Evolutionary conservation across 352 stramenopile genomes (phyloP).

Genomic region (Phytophthora rubi): DNA sequence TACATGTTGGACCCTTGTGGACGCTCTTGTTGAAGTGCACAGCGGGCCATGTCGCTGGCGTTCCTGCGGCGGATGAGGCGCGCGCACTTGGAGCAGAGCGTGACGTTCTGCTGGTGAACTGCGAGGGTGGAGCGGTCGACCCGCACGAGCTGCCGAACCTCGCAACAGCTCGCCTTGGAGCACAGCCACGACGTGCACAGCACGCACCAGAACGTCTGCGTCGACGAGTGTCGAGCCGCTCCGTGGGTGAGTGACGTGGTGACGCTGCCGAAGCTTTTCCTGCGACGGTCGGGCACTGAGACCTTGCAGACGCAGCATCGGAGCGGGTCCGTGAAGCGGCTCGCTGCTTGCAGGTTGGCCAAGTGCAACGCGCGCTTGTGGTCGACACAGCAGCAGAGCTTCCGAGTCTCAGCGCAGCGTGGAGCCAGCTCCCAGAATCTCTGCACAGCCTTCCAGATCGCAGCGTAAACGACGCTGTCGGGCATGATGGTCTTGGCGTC

Average conservation of each 20-base stretch:
- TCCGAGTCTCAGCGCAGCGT: not conserved
- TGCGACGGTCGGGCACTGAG: not conserved
- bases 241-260: not conserved
- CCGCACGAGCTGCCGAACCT: not conserved
- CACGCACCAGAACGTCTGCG: constrained; percentile 1
- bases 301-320: not conserved
- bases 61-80: not conserved
- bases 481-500: constrained; percentile 2
- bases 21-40: not conserved
- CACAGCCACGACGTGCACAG: constrained; percentile 2
- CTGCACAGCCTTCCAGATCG: constrained; percentile 1
- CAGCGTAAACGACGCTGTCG: not conserved
- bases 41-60: not conserved
- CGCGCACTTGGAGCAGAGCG: not conserved
- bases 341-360: not conserved
- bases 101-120: not conserved
- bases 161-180: not conserved
- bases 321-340: not conserved
- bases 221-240: not conserved
- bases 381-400: constrained; percentile 1
- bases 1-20: not conserved
- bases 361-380: not conserved
- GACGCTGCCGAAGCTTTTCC: not conserved
- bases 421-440: not conserved
- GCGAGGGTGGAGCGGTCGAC: not conserved